Evolutionary conservation across 2,329 filamentous ascomycete species (phyloP).

Genomic region (Triangularia setosa): DNA sequence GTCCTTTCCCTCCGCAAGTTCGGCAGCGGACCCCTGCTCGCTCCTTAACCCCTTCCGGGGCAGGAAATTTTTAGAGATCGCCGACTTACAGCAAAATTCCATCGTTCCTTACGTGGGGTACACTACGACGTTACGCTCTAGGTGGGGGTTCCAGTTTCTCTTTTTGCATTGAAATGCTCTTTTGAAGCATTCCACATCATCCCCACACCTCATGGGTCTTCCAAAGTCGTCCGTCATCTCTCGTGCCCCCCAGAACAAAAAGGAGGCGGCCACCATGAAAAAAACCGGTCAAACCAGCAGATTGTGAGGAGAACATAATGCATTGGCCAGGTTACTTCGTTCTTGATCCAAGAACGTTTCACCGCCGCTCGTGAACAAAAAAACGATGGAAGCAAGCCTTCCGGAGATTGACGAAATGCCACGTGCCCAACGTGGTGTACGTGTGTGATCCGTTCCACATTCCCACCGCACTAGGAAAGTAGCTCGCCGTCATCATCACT

Average conservation of each 20-base stretch:
- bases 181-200: not conserved
- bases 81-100: not conserved
- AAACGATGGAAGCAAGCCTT: not conserved
- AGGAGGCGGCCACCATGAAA: no score
- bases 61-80: not conserved
- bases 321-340: not conserved
- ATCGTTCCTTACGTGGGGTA: not conserved
- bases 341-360: not conserved
- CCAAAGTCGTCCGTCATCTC: no score
- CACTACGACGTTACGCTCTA: not conserved
- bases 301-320: not conserved
- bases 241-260: no score
- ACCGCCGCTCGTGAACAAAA: not conserved
- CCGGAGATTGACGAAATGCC: not conserved
- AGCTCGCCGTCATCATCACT: not conserved
- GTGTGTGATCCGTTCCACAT: not conserved
- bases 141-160: not conserved
- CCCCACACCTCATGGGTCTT: not conserved
- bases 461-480: not conserved
- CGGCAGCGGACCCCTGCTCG: slow-evolving; percentile 9
- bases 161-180: not conserved
- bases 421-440: not conserved
- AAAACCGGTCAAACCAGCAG: no score
- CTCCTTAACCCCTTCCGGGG: not conserved
- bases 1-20: not conserved